Conservation (phyloP, 306 rosid species). For the Prunus fruticosa region DNA sequence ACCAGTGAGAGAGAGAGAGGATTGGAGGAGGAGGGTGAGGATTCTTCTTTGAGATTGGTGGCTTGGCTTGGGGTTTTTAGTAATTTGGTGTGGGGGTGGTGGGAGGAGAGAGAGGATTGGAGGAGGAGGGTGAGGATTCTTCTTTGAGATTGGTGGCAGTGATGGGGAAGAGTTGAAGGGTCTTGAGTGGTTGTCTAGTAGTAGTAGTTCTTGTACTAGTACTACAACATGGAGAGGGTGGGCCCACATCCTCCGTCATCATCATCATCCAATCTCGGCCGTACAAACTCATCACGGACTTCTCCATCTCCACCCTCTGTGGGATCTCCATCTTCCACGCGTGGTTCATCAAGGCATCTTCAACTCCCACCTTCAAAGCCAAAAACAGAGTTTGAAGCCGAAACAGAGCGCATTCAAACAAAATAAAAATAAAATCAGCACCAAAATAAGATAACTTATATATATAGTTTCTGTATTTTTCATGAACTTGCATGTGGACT, state of each 20-base stretch:
- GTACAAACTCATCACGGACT: slow-evolving; percentile 27
- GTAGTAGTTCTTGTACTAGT: slow-evolving; percentile 10
- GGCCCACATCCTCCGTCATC: slow-evolving; percentile 36
- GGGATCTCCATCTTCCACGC: slow-evolving; percentile 33
- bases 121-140: slow-evolving; percentile 33
- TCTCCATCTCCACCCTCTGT: slow-evolving; percentile 34
- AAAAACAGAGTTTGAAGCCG: not conserved
- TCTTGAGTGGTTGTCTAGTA: slow-evolving; percentile 55
- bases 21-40: too few relatives aligned
- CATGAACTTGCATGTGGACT: too few relatives aligned
- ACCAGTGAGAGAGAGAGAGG: not conserved
- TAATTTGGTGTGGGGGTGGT: not conserved
- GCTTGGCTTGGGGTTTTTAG: not conserved
- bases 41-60: too few relatives aligned
- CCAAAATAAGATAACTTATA: not conserved
- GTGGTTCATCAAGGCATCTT: slow-evolving; percentile 33
- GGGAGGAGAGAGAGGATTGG: not conserved
- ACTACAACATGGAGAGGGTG: slow-evolving; percentile 26
- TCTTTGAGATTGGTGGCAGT: slow-evolving; percentile 53
- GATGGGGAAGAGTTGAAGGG: slow-evolving; percentile 87
- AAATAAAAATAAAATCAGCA: not conserved
- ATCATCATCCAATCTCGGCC: slow-evolving; percentile 48
- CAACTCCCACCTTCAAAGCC: slow-evolving; percentile 47
- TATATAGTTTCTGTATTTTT: too few relatives aligned
- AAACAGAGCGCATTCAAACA: not conserved